phyloP scores from a whole-genome alignment of 768 basidiomycete genomes.

The Holtermannia corniformis region DNA sequence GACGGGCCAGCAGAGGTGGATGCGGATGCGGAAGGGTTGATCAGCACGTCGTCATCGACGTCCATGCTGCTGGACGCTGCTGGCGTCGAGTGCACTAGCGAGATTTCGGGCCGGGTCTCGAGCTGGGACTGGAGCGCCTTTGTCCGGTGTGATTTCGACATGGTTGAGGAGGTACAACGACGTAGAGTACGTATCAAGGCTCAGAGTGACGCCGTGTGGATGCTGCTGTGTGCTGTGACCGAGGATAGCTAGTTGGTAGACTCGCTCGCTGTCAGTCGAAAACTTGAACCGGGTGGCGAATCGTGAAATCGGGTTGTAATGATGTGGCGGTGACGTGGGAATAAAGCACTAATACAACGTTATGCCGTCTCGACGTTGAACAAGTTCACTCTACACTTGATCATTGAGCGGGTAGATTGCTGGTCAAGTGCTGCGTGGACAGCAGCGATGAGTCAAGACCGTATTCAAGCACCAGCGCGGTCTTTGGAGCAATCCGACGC shows the following conservation, averaged over 20 bases:
- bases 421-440: too few species aligned
- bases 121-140: conserved; percentile 39
- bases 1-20: conserved; percentile 39
- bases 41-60: conserved; percentile 50
- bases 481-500: too few species aligned
- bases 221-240: not conserved
- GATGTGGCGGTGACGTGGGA: not conserved
- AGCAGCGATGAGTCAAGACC: too few species aligned
- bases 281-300: too few species aligned
- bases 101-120: conserved; percentile 33
- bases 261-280: too few species aligned
- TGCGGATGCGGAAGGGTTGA: conserved; percentile 48
- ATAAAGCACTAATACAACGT: too few species aligned
- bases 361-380: too few species aligned
- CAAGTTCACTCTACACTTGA: too few species aligned
- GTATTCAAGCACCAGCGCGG: too few species aligned
- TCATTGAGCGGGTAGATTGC: too few species aligned
- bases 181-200: not conserved
- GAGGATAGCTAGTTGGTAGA: too few species aligned
- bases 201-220: not conserved
- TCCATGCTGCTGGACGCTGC: conserved; percentile 34
- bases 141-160: conserved; percentile 40
- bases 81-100: conserved; percentile 26
- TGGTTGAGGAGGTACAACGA: conserved; percentile 2
- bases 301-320: too few species aligned